Base-by-base conservation (phyloP, 345 rosid genomes). In the Aethionema arabicum region DNA sequence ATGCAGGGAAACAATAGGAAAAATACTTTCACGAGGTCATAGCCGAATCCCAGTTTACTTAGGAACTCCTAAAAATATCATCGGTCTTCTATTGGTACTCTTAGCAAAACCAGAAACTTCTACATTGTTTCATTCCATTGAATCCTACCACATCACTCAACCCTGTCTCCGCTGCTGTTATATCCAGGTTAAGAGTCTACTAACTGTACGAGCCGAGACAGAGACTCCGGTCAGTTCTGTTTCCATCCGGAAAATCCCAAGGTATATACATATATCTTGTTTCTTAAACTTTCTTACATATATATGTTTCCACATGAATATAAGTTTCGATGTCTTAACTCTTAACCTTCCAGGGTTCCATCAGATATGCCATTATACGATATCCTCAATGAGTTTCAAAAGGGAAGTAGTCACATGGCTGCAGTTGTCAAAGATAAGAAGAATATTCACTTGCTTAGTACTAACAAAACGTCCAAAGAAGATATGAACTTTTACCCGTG, bases 331-430 rank as follows among this genome's bases (percentile, higher is more conserved):
- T 72, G 27, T 67, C 38, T 32, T n/a, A n/a, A n/a, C n/a, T n/a
- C n/a, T n/a, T 61, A n/a, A 63, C 30, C 63, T 67, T 64, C 39
- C 77, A 87, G 95, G 86, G 95, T 85, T 67, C 86, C 91, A 64
- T 81, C 82, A 61, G 77, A 85, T 65, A 88, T 88, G 95, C 95
- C 95, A 50, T 72, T 85, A 72, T 88, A 88, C 38, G 90, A 88
- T 79, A 88, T 88, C 61, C 86, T 88, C 56, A 88, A 88, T 5
- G 89, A 88, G 74, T 88, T 88, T 77, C 95, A 85, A 73, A 83
- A 85, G 75, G 95, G 95, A 55, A 88, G 89, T 74, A 88, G 91
- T 72, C 95, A 88, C 64, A 83, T 88, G 95, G 95, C 95, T 40
- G 95, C 95, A 43, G 95, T 85, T 33, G 90, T 85, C 56, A 78